These are phyloP conservation scores for Amborella trichopoda DNA, from an alignment of 164 flowering plant genomes.

Conservation along the genomic window DNA sequence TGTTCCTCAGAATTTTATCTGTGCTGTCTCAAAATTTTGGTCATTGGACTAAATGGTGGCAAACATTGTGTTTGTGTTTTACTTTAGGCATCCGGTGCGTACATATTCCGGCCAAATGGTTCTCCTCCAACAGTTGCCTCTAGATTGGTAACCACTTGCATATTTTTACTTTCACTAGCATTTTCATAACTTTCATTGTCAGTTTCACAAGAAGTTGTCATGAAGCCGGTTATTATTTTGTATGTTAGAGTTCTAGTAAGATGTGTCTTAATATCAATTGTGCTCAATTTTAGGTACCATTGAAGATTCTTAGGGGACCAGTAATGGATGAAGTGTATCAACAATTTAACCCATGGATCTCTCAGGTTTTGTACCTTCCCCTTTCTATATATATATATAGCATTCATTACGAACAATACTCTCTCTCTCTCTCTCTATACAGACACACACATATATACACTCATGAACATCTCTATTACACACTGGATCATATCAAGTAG, in stretches of 20 bases:
- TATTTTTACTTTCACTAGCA: slow-evolving; percentile 1
- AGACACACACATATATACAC: too few species aligned
- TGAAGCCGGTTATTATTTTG: neutral
- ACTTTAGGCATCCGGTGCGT: slow-evolving; percentile 64
- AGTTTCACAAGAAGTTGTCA: neutral
- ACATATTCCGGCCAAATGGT: slow-evolving; percentile 65
- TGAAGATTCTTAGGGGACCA: slow-evolving; percentile 53
- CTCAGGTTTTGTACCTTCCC: slow-evolving; percentile 51
- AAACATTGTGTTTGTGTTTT: neutral
- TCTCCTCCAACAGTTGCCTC: slow-evolving; percentile 34
- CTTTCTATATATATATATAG: too few species aligned
- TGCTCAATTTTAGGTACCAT: slow-evolving; percentile 32
- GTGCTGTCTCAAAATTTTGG: neutral
- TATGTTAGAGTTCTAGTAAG: neutral
- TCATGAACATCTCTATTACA: too few species aligned
- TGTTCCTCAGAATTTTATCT: neutral
- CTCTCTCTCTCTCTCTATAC: too few species aligned
- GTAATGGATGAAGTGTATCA: slow-evolving; percentile 80
- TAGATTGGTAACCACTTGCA: slow-evolving; percentile 37
- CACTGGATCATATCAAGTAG: too few species aligned
- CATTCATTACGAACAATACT: too few species aligned
- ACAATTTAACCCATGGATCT: slow-evolving; percentile 71
- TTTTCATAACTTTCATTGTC: neutral
- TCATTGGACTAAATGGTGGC: neutral
- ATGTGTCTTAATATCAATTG: neutral